Base-by-base conservation (phyloP, 257 asterid species). In the Scutellaria barbata region DNA sequence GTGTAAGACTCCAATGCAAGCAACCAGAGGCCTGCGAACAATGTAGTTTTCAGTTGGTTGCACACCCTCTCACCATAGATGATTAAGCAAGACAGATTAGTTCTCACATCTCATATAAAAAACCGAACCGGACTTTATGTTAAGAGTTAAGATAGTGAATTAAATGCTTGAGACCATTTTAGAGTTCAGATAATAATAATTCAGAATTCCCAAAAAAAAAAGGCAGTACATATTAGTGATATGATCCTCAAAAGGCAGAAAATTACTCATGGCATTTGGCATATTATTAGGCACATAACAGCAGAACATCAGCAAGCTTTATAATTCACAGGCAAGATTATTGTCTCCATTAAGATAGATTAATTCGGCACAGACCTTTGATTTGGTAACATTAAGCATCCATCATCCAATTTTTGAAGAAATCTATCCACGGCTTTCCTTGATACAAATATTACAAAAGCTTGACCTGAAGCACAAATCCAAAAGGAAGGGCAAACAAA, bases 11-110 rank as follows among this genome's bases (percentile, higher is more conserved):
- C 74, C 87, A 64, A 47, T 63, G 74, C 81, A 51, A 56, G 80
- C 92, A 17, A 89, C 84, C 50, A 93, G 79, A 53, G 89, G 96
- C 90, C 98, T 93, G 84, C 76, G 76, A 79, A 74, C 33, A 77
- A 37, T 58, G 71, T 12, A 45, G 47, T 51, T 14, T 62, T 66
- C 73, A 70, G 45, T 50, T 22, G 42, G 45, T 50, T 22, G 42
- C 43, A 63, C 37, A 63, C 16, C 63, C 22, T 48, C 64, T 57
- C 46, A 20, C 43, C 17, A 67, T n/a, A 67, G 3, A 45, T 37
- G 3, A 45, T 37, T 1, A 57, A 64, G 48, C 40, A 35, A 39
- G 13, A 68, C n/a, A 68, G 7, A 53, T 63, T 43, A 58, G 40
- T 66, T 35, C 54, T 48, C 33, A 30, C 46, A 52, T 61, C 35